Evolutionary conservation across 305 asterid genomes (phyloP).

Genomic region (Plantago coronopus): DNA sequence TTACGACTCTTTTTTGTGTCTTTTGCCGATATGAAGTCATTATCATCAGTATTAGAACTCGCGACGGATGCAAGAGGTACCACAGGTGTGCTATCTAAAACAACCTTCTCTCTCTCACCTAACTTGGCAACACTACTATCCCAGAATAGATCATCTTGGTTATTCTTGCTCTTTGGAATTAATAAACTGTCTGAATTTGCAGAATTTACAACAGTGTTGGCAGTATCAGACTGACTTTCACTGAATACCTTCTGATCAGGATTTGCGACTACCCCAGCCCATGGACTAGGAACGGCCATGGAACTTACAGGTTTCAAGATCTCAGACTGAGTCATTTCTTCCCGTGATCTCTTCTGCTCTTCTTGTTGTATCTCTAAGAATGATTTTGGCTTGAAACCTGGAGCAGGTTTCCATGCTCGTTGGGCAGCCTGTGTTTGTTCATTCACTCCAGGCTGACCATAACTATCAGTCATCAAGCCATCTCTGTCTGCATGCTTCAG

Average conservation of each 20-base stretch:
- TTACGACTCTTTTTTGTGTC: slow-evolving; percentile 75
- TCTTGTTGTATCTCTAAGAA: slow-evolving; percentile 77
- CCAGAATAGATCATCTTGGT: slow-evolving; percentile 52
- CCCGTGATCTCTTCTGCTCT: slow-evolving; percentile 67
- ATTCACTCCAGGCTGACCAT: slow-evolving; percentile 27
- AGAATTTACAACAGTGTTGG: slow-evolving; percentile 27
- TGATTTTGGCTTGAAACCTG: slow-evolving; percentile 81
- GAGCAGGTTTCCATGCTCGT: slow-evolving; percentile 86
- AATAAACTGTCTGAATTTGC: slow-evolving; percentile 33
- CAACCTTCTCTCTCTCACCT: slow-evolving; percentile 36
- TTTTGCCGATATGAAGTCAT: slow-evolving; percentile 70
- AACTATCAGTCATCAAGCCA: slow-evolving; percentile 26
- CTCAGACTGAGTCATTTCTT: slow-evolving; percentile 41
- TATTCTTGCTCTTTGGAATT: slow-evolving; percentile 42
- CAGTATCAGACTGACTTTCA: slow-evolving; percentile 40
- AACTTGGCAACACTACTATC: slow-evolving; percentile 34
- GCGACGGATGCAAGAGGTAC: slow-evolving; percentile 25
- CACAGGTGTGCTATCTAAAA: slow-evolving; percentile 29
- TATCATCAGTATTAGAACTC: slow-evolving; percentile 39
- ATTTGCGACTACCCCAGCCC: slow-evolving; percentile 52
- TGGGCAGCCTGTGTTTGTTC: slow-evolving; percentile 37
- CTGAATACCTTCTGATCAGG: slow-evolving; percentile 41
- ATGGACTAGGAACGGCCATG: slow-evolving; percentile 39
- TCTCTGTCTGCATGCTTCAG: slow-evolving; percentile 14
- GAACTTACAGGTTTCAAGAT: slow-evolving; percentile 44